Evolutionary conservation across 805 yeast species (phyloP).

Genomic region (Teunomyces tritomae): DNA sequence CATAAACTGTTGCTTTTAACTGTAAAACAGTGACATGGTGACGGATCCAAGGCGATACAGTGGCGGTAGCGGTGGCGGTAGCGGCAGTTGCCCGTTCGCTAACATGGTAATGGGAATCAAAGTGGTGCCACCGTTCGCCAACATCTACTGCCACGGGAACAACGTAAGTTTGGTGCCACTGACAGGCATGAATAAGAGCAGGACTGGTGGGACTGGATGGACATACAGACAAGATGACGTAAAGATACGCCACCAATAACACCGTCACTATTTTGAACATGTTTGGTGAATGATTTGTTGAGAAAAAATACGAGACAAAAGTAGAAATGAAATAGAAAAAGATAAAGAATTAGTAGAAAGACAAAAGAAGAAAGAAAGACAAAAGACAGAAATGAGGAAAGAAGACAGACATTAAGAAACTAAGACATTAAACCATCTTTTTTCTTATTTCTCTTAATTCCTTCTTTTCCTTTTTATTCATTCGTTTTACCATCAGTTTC

Average conservation of each 20-base stretch:
- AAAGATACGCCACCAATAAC: constrained; percentile 6
- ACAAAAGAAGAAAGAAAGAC: too few species aligned
- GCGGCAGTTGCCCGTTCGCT: background rate
- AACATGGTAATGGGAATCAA: background rate
- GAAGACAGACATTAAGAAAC: too few species aligned
- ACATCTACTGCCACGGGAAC: background rate
- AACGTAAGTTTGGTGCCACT: background rate
- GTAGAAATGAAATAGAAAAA: background rate
- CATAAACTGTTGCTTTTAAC: background rate
- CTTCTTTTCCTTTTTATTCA: too few species aligned
- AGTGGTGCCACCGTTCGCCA: background rate
- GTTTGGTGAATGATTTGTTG: background rate
- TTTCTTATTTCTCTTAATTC: too few species aligned
- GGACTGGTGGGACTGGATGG: constrained; percentile 2
- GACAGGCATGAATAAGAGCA: background rate
- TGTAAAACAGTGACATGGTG: background rate
- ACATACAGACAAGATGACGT: constrained; percentile 4
- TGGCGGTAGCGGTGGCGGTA: background rate
- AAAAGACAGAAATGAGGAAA: too few species aligned
- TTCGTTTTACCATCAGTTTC: too few species aligned
- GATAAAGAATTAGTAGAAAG: background rate
- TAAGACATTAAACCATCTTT: too few species aligned
- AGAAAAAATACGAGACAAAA: background rate
- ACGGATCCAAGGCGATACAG: background rate
- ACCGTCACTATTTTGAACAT: constrained; percentile 1